Percentiles rank a stretch among this genome's conserved stretches.
phyloP scores from a whole-genome alignment of 768 basidiomycete species.

The Boletus pseudo-olivaceus region DNA sequence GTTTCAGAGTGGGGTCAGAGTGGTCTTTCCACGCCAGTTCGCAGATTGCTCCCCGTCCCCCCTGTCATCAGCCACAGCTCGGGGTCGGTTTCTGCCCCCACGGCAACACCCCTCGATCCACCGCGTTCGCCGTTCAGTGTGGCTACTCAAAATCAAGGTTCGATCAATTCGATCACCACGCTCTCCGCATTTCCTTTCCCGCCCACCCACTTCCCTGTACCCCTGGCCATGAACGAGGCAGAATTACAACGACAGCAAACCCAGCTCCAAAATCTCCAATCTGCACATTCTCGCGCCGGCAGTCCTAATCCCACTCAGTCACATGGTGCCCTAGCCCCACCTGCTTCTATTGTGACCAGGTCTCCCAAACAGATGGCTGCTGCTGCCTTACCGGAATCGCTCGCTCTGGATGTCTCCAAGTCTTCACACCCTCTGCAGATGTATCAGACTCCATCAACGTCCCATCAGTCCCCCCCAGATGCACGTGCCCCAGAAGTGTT shows the following conservation, averaged over 20 bases:
- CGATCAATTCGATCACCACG: constrained; percentile 53
- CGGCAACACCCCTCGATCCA: constrained; percentile 14
- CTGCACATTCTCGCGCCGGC: constrained; percentile 11
- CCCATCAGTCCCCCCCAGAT: constrained; percentile 4
- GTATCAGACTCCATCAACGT: constrained; percentile 1
- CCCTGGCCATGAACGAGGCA: constrained; percentile 34
- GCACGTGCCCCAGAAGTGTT: background rate
- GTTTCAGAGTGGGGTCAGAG: constrained; percentile 33
- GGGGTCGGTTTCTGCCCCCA: constrained; percentile 8
- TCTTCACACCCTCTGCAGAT: constrained; percentile 6
- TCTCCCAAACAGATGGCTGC: constrained; percentile 21
- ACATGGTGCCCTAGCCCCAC: background rate
- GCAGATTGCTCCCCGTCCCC: constrained; percentile 21
- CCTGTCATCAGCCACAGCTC: constrained; percentile 10
- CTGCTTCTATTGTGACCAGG: constrained; percentile 12
- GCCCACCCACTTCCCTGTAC: constrained; percentile 68
- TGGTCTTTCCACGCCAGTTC: constrained; percentile 15
- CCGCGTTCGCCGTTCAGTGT: constrained; percentile 23
- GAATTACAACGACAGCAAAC: constrained; percentile 26
- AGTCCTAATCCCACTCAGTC: constrained; percentile 13
- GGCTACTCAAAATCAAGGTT: constrained; percentile 24
- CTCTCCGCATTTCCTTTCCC: constrained; percentile 72
- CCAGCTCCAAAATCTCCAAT: constrained; percentile 22
- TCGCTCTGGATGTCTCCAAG: background rate
- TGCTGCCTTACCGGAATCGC: constrained; percentile 3